Evolutionary conservation across 2,329 filamentous ascomycete genomes (phyloP), one percentile per base, ranked within the genome.

Genomic region (Aschersonia sp.): DNA sequence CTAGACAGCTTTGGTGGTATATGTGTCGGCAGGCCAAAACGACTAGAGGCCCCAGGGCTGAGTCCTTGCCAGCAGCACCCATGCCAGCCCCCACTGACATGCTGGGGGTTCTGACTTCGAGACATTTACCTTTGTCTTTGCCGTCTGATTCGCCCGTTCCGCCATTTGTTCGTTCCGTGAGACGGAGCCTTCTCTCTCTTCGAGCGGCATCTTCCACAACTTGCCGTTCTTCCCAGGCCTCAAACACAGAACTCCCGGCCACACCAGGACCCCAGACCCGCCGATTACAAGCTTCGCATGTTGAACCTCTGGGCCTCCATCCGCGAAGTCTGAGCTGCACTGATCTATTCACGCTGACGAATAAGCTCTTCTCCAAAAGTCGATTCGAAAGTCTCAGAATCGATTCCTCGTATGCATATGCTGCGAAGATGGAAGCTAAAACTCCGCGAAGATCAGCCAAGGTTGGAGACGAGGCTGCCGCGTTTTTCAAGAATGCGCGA

Each of bases 341-440:
- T 4, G 88, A 82, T 55, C 85, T 77, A 43, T 80, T 73, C 38
- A 98, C 87, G 53, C 86, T 84, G 41, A 84, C 77, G 58, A 97
- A 98, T 5, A 95, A 73, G 57, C 92, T 92, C 55, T 88, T 83
- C 52, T 94, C 89, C 0, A 98, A 73, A 48, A 98, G 80, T 4
- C 84, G 77, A 61, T 91, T 94, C 1, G 92, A 88, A 3, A 98
- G 77, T 2, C 77, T 74, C 28, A 98, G 74, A 12, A 98, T 85
- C 0, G 85, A 89, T 61, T 91, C 86, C 63, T 98, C 92, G 61
- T 97, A 96, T 0, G 89, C 84, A 61, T 98, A 98, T 0, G 92
- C 91, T 0, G 91, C 82, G 66, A 98, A 97, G 48, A 98, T 91
- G 9, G 89, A 92, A 1, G 80, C 73, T 2, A 98, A 75, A 1